Conservation (phyloP, 2,329 filamentous ascomycete species). For the Epichloe bromicola region DNA sequence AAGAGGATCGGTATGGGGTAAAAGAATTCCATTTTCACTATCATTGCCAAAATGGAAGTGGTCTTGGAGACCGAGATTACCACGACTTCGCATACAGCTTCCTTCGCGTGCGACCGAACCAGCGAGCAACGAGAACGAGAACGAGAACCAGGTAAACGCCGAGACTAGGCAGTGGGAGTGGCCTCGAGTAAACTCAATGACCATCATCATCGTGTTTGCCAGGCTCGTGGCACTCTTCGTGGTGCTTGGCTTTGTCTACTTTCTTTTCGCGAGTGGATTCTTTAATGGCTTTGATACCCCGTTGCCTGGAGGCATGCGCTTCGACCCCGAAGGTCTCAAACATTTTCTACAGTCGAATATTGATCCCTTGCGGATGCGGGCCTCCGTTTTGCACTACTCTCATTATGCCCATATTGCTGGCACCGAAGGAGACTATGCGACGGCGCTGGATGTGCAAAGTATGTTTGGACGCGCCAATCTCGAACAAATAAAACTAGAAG, state of each 20-base stretch:
- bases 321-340: slow-evolving; percentile 73
- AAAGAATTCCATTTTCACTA: slow-evolving; percentile 39
- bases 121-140: slow-evolving; percentile 7
- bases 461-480: slow-evolving; percentile 61
- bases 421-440: slow-evolving; percentile 80
- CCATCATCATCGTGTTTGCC: slow-evolving; percentile 49
- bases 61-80: slow-evolving; percentile 40
- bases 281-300: slow-evolving; percentile 54
- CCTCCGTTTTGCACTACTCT: slow-evolving; percentile 65
- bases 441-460: slow-evolving; percentile 73
- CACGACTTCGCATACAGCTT: slow-evolving; percentile 36
- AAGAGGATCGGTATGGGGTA: slow-evolving; percentile 36
- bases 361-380: slow-evolving; percentile 54
- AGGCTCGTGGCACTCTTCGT: slow-evolving; percentile 63
- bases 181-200: slow-evolving; percentile 29
- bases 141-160: slow-evolving; percentile 6
- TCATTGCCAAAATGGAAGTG: slow-evolving; percentile 42
- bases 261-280: slow-evolving; percentile 75
- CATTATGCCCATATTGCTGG: slow-evolving; percentile 83
- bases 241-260: slow-evolving; percentile 65
- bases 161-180: slow-evolving; percentile 15
- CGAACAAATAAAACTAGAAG: slow-evolving; percentile 62
- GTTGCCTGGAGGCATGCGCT: slow-evolving; percentile 52
- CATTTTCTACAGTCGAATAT: slow-evolving; percentile 61
- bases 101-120: slow-evolving; percentile 23